A percentile compares a stretch with the other conserved stretches of the same genome.
Evolutionary conservation across 306 rosid species (phyloP).

Genomic region (Lagenaria siceraria): DNA sequence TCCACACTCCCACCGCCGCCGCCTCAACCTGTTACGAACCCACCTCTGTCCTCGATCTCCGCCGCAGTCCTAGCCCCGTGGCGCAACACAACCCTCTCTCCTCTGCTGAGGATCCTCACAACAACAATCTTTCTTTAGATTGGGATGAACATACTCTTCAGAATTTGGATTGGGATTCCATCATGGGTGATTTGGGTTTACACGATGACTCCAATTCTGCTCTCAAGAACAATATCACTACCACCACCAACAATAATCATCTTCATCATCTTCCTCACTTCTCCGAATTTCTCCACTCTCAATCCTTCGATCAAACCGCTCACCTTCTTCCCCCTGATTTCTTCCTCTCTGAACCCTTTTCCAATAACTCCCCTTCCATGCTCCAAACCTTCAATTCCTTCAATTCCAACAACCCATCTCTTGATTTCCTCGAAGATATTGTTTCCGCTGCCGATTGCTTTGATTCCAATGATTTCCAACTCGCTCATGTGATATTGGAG

Average conservation of each 20-base stretch:
- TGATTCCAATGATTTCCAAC: conserved; percentile 46
- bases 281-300: conserved; percentile 34
- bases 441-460: conserved; percentile 67
- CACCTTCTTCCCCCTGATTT: conserved; percentile 30
- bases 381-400: conserved; percentile 9
- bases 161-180: conserved; percentile 64
- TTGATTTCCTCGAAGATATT: conserved; percentile 58
- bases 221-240: conserved; percentile 3
- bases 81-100: conserved; percentile 19
- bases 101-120: not conserved
- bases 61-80: conserved; percentile 67
- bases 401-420: conserved; percentile 24
- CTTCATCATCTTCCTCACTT: conserved; percentile 11
- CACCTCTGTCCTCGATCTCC: conserved; percentile 72
- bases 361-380: conserved; percentile 13
- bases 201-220: conserved; percentile 41
- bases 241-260: not conserved
- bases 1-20: conserved; percentile 12
- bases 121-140: conserved; percentile 15
- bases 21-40: conserved; percentile 45
- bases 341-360: conserved; percentile 33
- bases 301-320: conserved; percentile 31
- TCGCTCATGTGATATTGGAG: conserved; percentile 55
- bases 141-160: conserved; percentile 63
- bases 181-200: conserved; percentile 60